A percentile compares a stretch with the other conserved stretches of the same genome.
These are phyloP conservation scores for Penicillium salamii DNA, from an alignment of 495 filamentous ascomycete species.

Conservation along the genomic window DNA sequence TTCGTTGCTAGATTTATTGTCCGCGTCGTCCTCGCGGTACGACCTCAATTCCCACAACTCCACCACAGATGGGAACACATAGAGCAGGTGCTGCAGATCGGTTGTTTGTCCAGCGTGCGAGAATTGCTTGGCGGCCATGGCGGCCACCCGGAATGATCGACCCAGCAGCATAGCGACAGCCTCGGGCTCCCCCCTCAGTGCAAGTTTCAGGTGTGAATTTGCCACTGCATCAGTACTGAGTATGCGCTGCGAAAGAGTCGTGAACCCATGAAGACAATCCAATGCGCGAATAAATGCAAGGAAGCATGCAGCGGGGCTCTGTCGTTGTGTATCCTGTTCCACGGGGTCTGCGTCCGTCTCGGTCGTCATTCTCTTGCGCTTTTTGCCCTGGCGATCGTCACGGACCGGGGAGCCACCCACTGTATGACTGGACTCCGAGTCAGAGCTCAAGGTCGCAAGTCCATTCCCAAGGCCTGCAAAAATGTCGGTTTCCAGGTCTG, in stretches of 20 bases:
- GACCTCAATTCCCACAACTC: conserved; percentile 48
- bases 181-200: conserved; percentile 46
- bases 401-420: conserved; percentile 32
- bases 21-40: conserved; percentile 33
- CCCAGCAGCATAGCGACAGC: conserved; percentile 47
- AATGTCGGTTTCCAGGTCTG: conserved; percentile 39
- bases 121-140: conserved; percentile 34
- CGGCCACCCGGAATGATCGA: conserved; percentile 34
- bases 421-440: conserved; percentile 40
- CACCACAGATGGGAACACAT: conserved; percentile 37
- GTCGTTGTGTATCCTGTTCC: conserved; percentile 36
- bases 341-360: conserved; percentile 34
- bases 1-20: conserved; percentile 42
- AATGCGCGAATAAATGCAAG: conserved; percentile 37
- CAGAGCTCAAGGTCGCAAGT: conserved; percentile 20
- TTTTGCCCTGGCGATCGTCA: conserved; percentile 28
- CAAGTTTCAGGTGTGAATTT: conserved; percentile 52
- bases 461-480: conserved; percentile 28
- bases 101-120: conserved; percentile 33
- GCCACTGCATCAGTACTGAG: conserved; percentile 34
- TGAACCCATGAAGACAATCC: conserved; percentile 38
- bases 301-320: conserved; percentile 38
- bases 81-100: conserved; percentile 40
- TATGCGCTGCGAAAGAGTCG: conserved; percentile 25
- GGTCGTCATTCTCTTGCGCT: conserved; percentile 38